Evolutionary conservation across 805 yeast genomes (phyloP), one percentile per base, ranked within the genome.

Genomic region (Kregervanrija pseudodelftensis): DNA sequence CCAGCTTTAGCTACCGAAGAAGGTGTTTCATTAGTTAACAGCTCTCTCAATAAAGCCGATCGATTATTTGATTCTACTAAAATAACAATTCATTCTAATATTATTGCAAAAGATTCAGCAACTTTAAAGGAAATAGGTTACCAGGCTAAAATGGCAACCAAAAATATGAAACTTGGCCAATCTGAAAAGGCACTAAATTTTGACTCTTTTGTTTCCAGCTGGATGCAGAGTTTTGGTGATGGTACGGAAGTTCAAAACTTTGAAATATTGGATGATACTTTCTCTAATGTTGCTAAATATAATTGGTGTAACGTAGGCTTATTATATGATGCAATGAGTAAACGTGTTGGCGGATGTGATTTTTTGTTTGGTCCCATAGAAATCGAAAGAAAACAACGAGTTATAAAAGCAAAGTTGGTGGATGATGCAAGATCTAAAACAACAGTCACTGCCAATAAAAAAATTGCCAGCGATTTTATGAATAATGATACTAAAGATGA

Each of bases 291-390:
- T 22, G 8, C 69, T 30, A 67, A 68, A 15, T 70, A 70, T 50
- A 73, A 82, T 56, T 83, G 90, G 87, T 59, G 74, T 34, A 66
- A 68, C 42, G 57, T 82, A 17, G 90, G 89, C 0, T 60, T 74
- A 2, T 56, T 79, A 30, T 76, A 69, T 50, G 64, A 72, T 48
- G 60, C 68, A 48, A 56, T 72, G 32, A 74, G 82, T 45, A 57
- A 57, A 3, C 69, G 72, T 41, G 71, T 84, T 0, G 61, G 70
- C 0, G 72, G 77, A 0, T 64, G 71, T 15, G 85, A 81, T 49
- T 85, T 82, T 56, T 61, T 87, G 48, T 65, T 80, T 43, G 95
- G 95, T 0, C 89, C 95, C 0, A 64, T 86, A 36, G 78, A 75
- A 13, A 67, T 81, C 2, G 82, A 82, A 50, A 73, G 76, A 49